phyloP scores from a whole-genome alignment of 257 asterid species.

The Haberlea rhodopensis region DNA sequence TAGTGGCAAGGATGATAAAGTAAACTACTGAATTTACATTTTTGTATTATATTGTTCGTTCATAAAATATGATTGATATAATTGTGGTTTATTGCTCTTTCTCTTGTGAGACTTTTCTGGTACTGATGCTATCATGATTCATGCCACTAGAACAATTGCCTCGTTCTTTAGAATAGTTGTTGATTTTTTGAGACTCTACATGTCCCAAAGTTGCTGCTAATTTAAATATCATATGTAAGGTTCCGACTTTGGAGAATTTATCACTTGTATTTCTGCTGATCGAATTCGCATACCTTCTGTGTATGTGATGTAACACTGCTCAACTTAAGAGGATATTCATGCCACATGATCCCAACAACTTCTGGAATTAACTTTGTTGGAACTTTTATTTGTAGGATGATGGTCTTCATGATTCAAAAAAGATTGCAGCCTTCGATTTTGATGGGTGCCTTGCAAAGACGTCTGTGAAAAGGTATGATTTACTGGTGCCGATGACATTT shows the following conservation, averaged over 20 bases:
- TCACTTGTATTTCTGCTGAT: background rate
- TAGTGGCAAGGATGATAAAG: background rate
- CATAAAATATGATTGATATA: too few species aligned
- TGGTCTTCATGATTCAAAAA: conserved; percentile 67
- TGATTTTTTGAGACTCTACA: background rate
- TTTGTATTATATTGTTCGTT: too few species aligned
- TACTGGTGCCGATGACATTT: conserved; percentile 11
- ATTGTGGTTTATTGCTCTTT: background rate
- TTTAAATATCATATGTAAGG: background rate
- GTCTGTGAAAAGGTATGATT: conserved; percentile 63
- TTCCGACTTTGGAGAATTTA: background rate
- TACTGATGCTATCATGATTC: background rate
- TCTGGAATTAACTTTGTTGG: background rate
- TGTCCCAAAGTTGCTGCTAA: background rate
- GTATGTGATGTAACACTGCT: background rate
- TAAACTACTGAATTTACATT: background rate
- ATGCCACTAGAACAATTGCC: background rate
- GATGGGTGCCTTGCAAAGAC: conserved; percentile 95
- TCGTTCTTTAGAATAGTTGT: background rate
- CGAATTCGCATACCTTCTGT: background rate
- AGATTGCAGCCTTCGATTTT: conserved; percentile 96
- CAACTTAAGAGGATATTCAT: background rate
- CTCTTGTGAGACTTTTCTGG: too few species aligned
- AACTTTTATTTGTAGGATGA: conserved; percentile 50
- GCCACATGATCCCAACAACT: too few species aligned